phyloP scores from a whole-genome alignment of 257 asterid species.

The Cinchona pubescens region DNA sequence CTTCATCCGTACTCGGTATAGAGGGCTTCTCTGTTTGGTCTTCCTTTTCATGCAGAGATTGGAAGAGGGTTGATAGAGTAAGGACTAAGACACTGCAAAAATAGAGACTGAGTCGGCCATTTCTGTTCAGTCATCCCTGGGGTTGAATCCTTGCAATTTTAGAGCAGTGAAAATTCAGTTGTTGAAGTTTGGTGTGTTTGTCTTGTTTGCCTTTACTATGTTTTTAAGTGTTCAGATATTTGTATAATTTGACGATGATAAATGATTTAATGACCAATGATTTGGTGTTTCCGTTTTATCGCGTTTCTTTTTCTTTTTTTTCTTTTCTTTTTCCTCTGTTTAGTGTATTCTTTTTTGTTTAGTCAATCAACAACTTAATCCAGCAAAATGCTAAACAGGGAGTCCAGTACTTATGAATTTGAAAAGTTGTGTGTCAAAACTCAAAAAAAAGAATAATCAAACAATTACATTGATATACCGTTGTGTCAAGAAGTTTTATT shows the following conservation, averaged over 20 bases:
- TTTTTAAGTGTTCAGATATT: not conserved
- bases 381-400: too few relatives aligned
- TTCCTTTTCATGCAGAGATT: not conserved
- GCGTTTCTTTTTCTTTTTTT: not conserved
- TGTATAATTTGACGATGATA: not conserved
- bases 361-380: too few relatives aligned
- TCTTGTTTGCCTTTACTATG: not conserved
- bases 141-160: not conserved
- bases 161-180: not conserved
- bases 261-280: not conserved
- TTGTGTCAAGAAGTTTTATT: too few relatives aligned
- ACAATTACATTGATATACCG: too few relatives aligned
- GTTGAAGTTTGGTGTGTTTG: not conserved
- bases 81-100: not conserved
- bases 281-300: not conserved
- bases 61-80: not conserved
- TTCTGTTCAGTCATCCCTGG: not conserved
- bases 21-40: not conserved
- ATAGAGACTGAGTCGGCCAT: not conserved
- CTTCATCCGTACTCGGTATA: not conserved
- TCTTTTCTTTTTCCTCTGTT: too few relatives aligned
- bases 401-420: too few relatives aligned
- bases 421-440: too few relatives aligned
- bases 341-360: too few relatives aligned
- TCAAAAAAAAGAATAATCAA: too few relatives aligned